Base-by-base conservation (phyloP, 768 basidiomycete species). In the Russula sp. region DNA sequence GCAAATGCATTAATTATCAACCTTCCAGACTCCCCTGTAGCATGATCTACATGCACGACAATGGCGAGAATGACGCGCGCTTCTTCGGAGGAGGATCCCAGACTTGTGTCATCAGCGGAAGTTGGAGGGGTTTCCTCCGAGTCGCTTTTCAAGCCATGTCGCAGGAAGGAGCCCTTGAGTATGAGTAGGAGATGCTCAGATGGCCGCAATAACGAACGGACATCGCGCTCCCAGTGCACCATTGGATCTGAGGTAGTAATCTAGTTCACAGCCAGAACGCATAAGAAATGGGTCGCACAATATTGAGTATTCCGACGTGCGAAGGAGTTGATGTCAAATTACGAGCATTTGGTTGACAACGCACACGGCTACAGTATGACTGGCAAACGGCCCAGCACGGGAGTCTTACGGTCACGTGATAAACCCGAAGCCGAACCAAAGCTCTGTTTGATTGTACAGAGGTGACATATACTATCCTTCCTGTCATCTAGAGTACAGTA, bases 191-290 rank as follows among this genome's bases (percentile, higher is more conserved):
- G 54, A 7, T 51, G 48, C 14, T 65, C 64, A 57, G 64, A 61
- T 1, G 64, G 64, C 26, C 64, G 64, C 50, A 65, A 51, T 57
- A 52, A 34, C 22, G 60, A 61, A 10, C 24, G 59, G 50, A 61
- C 60, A 9, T 48, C 55, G 60, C 55, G 64, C 51, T 57, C 40
- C 59, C 54, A 36, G 56, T 65, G 55, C 14, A 24, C 50, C 64
- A 65, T 65, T n/a, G 48, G 34, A 44, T 56, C 53, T 51, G 34
- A 46, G 46, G 22, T 24, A 13, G 14, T 32, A 11, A 13, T 38
- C 49, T 6, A 40, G 44, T 34, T n/a, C 34, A 20, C 58, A 3
- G 44, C 34, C 32, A 26, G 22, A 18, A 26, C 13, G 34, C 9
- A 57, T 42, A 16, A n/a, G 30, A 9, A 16, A 32, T 18, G 3